These are phyloP conservation scores for Tulasnella sp. DNA, from an alignment of 768 basidiomycete species.

Conservation along the genomic window DNA sequence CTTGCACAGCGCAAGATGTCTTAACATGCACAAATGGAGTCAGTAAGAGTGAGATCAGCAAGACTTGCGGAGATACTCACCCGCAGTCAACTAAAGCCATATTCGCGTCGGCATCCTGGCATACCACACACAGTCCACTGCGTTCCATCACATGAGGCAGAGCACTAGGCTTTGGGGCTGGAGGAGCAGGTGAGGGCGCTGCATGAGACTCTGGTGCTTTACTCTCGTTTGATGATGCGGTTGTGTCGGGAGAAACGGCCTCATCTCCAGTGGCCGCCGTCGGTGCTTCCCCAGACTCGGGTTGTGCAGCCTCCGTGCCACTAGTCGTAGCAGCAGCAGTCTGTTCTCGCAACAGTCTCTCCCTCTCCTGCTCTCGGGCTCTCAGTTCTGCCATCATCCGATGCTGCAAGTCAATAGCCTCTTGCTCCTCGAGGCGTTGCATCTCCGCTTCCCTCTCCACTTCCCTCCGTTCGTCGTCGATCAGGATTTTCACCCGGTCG, in stretches of 20 bases:
- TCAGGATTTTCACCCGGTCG: constrained; percentile 46
- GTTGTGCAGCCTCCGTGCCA: not conserved
- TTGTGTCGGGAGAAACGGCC: not conserved
- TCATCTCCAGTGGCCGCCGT: not conserved
- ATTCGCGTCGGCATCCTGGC: constrained; percentile 89
- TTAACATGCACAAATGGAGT: constrained; percentile 22
- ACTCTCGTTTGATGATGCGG: not conserved
- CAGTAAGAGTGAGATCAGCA: not conserved
- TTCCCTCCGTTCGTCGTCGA: constrained; percentile 52
- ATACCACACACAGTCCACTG: constrained; percentile 77
- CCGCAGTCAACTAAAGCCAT: constrained; percentile 94
- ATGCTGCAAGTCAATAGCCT: constrained; percentile 17
- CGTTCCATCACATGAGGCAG: constrained; percentile 32
- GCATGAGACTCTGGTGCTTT: not conserved
- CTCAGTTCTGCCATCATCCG: constrained; percentile 15
- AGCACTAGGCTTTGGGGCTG: not conserved
- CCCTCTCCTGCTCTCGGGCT: not conserved
- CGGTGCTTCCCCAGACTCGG: not conserved
- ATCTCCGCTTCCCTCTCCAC: constrained; percentile 37
- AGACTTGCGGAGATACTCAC: constrained; percentile 33
- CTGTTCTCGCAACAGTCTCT: not conserved
- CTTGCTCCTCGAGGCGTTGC: constrained; percentile 29
- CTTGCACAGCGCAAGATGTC: constrained; percentile 74
- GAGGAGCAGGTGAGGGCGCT: not conserved
- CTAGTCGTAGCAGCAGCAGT: not conserved